These are phyloP conservation scores for Guyanaporus albipodus DNA, from an alignment of 768 basidiomycete genomes.

Conservation along the genomic window DNA sequence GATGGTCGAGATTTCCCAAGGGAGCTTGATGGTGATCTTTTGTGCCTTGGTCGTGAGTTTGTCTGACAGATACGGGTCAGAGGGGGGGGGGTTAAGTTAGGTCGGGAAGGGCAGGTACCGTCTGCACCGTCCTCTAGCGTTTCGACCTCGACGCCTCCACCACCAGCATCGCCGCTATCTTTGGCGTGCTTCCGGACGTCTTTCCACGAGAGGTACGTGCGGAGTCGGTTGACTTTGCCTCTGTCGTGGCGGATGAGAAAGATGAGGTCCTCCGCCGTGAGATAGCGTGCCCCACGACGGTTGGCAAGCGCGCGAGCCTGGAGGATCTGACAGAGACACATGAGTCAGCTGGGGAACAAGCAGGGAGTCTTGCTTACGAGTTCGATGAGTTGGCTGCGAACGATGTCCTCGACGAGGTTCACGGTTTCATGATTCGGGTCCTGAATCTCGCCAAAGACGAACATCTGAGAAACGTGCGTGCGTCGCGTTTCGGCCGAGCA, in stretches of 20 bases:
- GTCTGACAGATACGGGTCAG: conserved; percentile 50
- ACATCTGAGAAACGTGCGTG: conserved; percentile 64
- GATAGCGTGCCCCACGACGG: conserved; percentile 78
- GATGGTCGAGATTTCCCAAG: conserved; percentile 92
- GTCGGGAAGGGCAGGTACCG: conserved; percentile 39
- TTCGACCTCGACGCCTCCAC: conserved; percentile 78
- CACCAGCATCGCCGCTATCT: conserved; percentile 80
- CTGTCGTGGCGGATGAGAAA: conserved; percentile 94
- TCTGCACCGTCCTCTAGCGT: conserved; percentile 80
- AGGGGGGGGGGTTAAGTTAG: not conserved
- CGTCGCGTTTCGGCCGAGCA: not conserved
- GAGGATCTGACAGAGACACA: conserved; percentile 54
- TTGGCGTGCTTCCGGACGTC: conserved; percentile 95
- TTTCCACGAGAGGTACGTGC: conserved; percentile 96
- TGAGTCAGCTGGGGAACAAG: not conserved
- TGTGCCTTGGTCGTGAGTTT: conserved; percentile 80
- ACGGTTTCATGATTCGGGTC: conserved; percentile 86
- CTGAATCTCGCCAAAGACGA: conserved; percentile 94
- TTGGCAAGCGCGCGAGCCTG: conserved; percentile 84
- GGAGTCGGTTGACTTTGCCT: conserved; percentile 87
- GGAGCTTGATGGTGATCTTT: conserved; percentile 91
- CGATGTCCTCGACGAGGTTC: conserved; percentile 93
- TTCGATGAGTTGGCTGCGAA: conserved; percentile 86
- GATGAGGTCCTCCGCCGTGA: conserved; percentile 92
- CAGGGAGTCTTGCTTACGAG: conserved; percentile 47